Conservation (phyloP, 768 basidiomycete species). For the Ramaria sp. region DNA sequence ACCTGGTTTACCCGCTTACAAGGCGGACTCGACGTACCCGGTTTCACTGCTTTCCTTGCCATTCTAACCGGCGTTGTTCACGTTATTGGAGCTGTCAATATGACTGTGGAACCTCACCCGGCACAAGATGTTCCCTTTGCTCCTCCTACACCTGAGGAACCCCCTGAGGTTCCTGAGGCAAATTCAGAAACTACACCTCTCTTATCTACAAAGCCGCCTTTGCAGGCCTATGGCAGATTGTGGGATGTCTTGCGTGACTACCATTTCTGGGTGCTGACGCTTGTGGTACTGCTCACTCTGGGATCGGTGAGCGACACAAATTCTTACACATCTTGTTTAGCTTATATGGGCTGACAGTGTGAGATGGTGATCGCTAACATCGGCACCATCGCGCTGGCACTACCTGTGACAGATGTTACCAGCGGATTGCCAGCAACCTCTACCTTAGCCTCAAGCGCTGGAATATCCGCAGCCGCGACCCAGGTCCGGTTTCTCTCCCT, state of each 20-base stretch:
- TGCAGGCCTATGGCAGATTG: slow-evolving; percentile 21
- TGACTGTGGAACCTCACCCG: slow-evolving; percentile 26
- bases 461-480: slow-evolving; percentile 29
- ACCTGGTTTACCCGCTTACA: slow-evolving; percentile 40
- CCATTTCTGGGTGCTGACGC: slow-evolving; percentile 54
- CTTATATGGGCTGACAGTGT: slow-evolving; percentile 27
- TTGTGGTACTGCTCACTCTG: slow-evolving; percentile 42
- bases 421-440: slow-evolving; percentile 11
- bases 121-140: slow-evolving; percentile 8
- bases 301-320: slow-evolving; percentile 45
- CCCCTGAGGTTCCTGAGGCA: slow-evolving; percentile 14
- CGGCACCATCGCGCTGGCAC: slow-evolving; percentile 60
- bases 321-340: background rate
- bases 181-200: slow-evolving; percentile 20
- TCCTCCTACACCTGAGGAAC: slow-evolving; percentile 11
- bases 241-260: slow-evolving; percentile 39
- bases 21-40: slow-evolving; percentile 32
- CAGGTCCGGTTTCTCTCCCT: slow-evolving; percentile 66
- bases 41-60: slow-evolving; percentile 49
- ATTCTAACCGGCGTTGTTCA: slow-evolving; percentile 42
- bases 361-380: slow-evolving; percentile 83
- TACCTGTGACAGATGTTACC: slow-evolving; percentile 25
- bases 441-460: slow-evolving; percentile 11
- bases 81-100: slow-evolving; percentile 32
- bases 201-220: slow-evolving; percentile 8